Evolutionary conservation across 805 yeast genomes (phyloP), one percentile per base, ranked within the genome.

Genomic region (Saccharomycopsis sp.): DNA sequence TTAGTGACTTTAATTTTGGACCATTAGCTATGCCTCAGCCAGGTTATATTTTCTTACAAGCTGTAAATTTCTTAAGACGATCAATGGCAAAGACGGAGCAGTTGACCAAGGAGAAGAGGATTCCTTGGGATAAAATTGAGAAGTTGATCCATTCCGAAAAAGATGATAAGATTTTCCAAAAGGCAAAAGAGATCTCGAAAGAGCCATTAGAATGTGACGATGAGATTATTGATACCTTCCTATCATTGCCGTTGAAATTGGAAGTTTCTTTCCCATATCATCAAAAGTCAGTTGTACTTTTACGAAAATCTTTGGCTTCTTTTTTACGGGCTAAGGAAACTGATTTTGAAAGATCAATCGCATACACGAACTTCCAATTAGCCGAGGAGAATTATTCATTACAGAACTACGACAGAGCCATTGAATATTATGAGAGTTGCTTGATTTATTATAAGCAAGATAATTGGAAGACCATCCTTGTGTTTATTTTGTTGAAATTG

Each of bases 331-430:
- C 47, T 16, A 51, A 53, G n/a, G 42, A 27, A n/a, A 38, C 38
- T 45, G 59, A 49, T 48, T 66, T 69, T 52, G 59, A 54, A 26
- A 58, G 78, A 48, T 48, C 68, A 3, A 65, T 69, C 24, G 60
- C 69, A 0, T 73, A 64, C 53, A 57, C 74, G 11, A 65, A 68
- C 52, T 74, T 68, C 60, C 67, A 72, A 50, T 56, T 79, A 6
- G 87, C 74, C 1, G 78, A 77, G 38, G 71, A 66, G 43, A 64
- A 67, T 50, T 67, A 55, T 44, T 36, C 44, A 1, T 31, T 43
- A 26, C 37, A 53, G 5, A 61, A 70, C 36, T 72, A 54, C 51
- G 66, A 65, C 7, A 62, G 62, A 56, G 70, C 80, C 0, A 56
- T 67, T 22, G 66, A 66, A 44, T 61, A 65, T 44, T 72, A 59